phyloP scores from a whole-genome alignment of 2,329 filamentous ascomycete species.

The Beauveria bassiana region DNA sequence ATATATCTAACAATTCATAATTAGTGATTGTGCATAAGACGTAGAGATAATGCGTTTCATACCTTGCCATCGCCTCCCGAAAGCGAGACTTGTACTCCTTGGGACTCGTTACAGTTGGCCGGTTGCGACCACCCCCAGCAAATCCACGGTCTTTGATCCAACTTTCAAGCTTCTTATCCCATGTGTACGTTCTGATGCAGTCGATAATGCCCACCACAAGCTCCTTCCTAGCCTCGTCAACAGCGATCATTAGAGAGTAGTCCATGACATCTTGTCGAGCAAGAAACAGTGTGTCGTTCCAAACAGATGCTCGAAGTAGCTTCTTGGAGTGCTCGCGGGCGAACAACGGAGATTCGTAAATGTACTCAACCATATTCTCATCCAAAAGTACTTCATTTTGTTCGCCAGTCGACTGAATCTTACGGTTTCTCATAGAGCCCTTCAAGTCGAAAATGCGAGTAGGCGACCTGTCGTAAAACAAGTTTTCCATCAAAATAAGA shows the following conservation, averaged over 20 bases:
- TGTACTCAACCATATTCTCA: conserved; percentile 98
- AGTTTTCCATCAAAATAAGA: conserved; percentile 90
- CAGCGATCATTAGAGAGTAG: conserved; percentile 96
- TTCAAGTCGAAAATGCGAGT: conserved; percentile 93
- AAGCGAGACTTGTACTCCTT: conserved; percentile 97
- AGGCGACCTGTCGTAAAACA: conserved; percentile 90
- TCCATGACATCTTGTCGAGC: conserved; percentile 98
- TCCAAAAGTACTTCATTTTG: conserved; percentile 94
- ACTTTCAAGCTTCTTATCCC: conserved; percentile 99
- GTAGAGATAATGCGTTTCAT: conserved; percentile 31
- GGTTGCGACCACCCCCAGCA: conserved; percentile 65
- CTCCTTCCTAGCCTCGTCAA: conserved; percentile 83
- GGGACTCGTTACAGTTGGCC: conserved; percentile 91
- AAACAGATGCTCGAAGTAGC: conserved; percentile 81
- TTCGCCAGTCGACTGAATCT: conserved; percentile 91
- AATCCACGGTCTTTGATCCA: conserved; percentile 98
- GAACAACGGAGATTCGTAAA: conserved; percentile 94
- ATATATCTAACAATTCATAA: conserved; percentile 48
- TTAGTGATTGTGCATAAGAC: not conserved
- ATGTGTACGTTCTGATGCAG: conserved; percentile 96
- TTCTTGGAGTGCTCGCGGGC: conserved; percentile 95
- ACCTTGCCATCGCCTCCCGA: conserved; percentile 91
- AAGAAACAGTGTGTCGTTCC: conserved; percentile 95
- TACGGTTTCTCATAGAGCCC: conserved; percentile 96
- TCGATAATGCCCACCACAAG: conserved; percentile 97